Conservation (phyloP, 225 moss, liverwort and hornwort species). For the Pleurozium schreberi region DNA sequence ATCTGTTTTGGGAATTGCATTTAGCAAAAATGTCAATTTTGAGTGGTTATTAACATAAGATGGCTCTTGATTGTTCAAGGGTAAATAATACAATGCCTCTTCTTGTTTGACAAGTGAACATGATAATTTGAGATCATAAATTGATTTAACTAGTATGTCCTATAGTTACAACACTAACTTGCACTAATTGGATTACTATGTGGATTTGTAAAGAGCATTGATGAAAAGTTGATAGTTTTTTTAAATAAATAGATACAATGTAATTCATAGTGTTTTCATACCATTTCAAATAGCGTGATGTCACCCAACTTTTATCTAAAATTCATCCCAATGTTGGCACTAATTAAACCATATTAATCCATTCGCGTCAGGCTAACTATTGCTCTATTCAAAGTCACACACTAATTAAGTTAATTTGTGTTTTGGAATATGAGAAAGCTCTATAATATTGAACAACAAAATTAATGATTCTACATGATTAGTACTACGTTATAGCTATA, state of each 20-base stretch:
- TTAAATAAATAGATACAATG: too few relatives aligned
- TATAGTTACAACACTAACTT: not conserved
- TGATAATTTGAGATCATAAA: not conserved
- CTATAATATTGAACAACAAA: not conserved
- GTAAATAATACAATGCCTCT: not conserved
- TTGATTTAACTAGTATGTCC: not conserved
- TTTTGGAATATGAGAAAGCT: fast-evolving
- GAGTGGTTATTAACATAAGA: too few relatives aligned
- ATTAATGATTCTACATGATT: not conserved
- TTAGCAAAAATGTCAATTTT: too few relatives aligned
- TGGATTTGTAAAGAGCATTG: not conserved
- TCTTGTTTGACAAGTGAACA: not conserved
- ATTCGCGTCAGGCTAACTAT: not conserved
- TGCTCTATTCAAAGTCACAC: not conserved
- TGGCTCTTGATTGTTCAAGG: too few relatives aligned
- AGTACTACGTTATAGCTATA: not conserved
- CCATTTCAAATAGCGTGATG: not conserved
- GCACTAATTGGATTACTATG: not conserved
- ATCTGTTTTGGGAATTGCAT: too few relatives aligned
- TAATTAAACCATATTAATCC: not conserved
- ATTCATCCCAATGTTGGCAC: not conserved
- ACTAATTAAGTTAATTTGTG: not conserved
- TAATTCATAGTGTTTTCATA: too few relatives aligned
- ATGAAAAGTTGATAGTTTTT: not conserved
- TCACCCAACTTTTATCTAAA: not conserved